Base-by-base conservation (phyloP, 768 basidiomycete genomes). In the Rhodotorula kratochvilovae region DNA sequence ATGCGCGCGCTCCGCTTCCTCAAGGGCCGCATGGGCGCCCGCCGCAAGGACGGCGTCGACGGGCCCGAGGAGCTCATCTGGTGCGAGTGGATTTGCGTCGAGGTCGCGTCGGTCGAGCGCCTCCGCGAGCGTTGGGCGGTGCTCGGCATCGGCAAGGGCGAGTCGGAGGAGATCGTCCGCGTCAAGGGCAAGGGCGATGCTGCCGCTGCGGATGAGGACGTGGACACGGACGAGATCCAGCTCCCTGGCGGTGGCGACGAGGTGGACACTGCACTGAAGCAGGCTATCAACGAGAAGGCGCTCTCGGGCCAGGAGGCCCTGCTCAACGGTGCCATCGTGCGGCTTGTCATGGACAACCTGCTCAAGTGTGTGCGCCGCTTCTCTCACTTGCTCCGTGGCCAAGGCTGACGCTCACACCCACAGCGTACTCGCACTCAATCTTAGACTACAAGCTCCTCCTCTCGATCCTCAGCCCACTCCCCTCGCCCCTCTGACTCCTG, bases 261-360 rank as follows among this genome's bases (percentile, higher is more conserved):
- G 16, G 67, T 70, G 15, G 67, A 58, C 31, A 36, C 72, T 67
- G 75, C 67, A 19, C 77, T 78, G 51, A 78, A 80, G 42, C 81
- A 79, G 6, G 73, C 82, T 55, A 82, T 81, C 42, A 84, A 82
- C 25, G 83, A 82, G 50, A 85, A 85, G 59, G 82, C 78, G 6
- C 48, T 67, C 8, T 61, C 83, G 55, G 89, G 89, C 29, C 83
- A 89, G 62, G 83, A 82, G 77, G 85, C 85, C 78, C 84, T n/a
- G n/a, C n/a, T 92, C 84, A 82, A 87, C 61, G 91, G 91, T 35
- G 90, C 85, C 7, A 90, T 92, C 76, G 89, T 90, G 48, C 87
- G 85, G 78, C 84, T 87, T 55, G 90, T 90, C n/a, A 86, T 92
- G 60, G 81, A 83, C 29, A 88, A 85, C 73, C 92, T 92, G 42